These are phyloP conservation scores for Boletus holoroseus DNA, from an alignment of 1,284 basidiomycete genomes.

Conservation along the genomic window DNA sequence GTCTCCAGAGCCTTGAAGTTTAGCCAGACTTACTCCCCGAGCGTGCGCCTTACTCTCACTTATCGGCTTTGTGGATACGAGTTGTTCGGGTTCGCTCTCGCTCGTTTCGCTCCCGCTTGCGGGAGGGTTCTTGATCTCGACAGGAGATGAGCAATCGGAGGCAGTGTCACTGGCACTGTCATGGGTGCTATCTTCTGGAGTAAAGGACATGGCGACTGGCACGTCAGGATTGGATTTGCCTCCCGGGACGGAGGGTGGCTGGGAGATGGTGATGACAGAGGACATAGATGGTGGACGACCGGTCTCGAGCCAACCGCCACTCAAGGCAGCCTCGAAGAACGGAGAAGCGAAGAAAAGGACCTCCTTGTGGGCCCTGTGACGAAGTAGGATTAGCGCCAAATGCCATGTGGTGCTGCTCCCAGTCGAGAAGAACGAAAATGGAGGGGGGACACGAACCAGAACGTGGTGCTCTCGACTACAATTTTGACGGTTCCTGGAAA, in stretches of 20 bases:
- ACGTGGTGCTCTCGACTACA: constrained; percentile 76
- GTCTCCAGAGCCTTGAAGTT: constrained; percentile 36
- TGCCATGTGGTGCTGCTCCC: neutral
- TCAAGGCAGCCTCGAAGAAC: constrained; percentile 80
- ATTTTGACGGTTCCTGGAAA: constrained; percentile 81
- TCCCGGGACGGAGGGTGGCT: constrained; percentile 55
- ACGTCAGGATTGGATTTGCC: constrained; percentile 38
- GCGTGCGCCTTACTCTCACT: constrained; percentile 33
- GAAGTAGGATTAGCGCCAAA: constrained; percentile 3
- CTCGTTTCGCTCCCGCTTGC: constrained; percentile 31
- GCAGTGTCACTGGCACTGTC: constrained; percentile 26
- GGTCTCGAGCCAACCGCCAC: constrained; percentile 75
- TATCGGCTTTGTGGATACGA: constrained; percentile 17
- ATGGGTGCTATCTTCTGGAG: constrained; percentile 48
- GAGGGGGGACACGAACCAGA: constrained; percentile 55
- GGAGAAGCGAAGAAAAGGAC: constrained; percentile 79
- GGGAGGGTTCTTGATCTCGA: constrained; percentile 34
- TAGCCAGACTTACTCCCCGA: constrained; percentile 43
- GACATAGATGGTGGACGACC: constrained; percentile 69
- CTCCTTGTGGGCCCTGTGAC: constrained; percentile 74
- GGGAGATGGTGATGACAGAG: constrained; percentile 75
- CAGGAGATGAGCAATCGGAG: constrained; percentile 32
- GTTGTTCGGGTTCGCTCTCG: constrained; percentile 37
- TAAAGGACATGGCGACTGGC: constrained; percentile 52
- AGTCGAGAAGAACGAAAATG: neutral